Percentiles rank a stretch among this genome's conserved stretches.
Evolutionary conservation across 2,329 filamentous ascomycete genomes (phyloP).

Genomic region (Gaeumannomyces tritici): DNA sequence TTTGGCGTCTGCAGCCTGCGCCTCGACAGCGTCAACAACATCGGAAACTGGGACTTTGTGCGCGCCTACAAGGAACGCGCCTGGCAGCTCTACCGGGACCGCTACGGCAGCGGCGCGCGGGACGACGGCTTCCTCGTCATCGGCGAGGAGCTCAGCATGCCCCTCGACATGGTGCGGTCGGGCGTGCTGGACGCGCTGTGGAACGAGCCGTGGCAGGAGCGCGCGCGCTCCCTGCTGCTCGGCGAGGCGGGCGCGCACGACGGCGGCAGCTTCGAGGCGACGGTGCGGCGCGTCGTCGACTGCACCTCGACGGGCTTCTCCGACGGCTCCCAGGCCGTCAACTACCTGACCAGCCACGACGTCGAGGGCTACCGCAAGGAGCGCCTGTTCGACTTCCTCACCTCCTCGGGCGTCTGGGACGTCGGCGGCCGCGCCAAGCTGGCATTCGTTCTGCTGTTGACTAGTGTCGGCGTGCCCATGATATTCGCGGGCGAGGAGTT

Average conservation of each 20-base stretch:
- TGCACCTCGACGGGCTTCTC: constrained; percentile 9
- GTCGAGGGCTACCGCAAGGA: constrained; percentile 16
- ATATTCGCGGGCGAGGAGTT: constrained; percentile 19
- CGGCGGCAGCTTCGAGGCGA: constrained; percentile 12
- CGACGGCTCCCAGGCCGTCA: constrained; percentile 14
- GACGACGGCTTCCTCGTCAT: constrained; percentile 13
- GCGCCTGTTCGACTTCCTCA: constrained; percentile 14
- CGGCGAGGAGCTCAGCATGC: constrained; percentile 16
- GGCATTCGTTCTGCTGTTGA: constrained; percentile 14
- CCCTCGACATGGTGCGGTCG: constrained; percentile 10
- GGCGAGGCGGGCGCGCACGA: constrained; percentile 10
- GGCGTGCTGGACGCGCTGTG: constrained; percentile 13
- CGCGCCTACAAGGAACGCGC: constrained; percentile 12
- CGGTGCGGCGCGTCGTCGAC: constrained; percentile 12
- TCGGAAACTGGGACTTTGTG: constrained; percentile 16
- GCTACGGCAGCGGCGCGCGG: constrained; percentile 6
- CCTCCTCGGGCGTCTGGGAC: constrained; percentile 10
- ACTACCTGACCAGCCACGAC: constrained; percentile 17
- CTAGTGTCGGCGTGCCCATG: constrained; percentile 16
- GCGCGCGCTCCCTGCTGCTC: constrained; percentile 10
- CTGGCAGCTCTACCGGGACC: constrained; percentile 10
- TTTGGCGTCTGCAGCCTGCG: constrained; percentile 14
- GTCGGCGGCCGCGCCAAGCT: constrained; percentile 10
- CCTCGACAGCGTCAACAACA: constrained; percentile 16
- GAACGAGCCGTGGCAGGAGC: constrained; percentile 15